These are phyloP conservation scores for Penicillium rolfsii DNA, from an alignment of 2,329 filamentous ascomycete genomes.

Conservation along the genomic window DNA sequence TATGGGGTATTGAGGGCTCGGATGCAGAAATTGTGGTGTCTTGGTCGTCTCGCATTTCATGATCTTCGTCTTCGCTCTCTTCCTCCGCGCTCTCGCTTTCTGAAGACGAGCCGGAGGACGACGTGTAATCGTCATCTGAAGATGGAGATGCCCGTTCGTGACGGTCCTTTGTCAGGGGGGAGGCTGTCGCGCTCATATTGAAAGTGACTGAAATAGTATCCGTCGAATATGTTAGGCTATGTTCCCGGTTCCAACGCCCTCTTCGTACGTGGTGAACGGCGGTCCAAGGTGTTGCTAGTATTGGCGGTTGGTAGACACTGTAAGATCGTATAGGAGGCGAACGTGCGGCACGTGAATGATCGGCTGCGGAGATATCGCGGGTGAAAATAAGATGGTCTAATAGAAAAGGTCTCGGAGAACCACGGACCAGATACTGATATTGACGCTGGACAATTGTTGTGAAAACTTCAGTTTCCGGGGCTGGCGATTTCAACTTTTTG, in stretches of 20 bases:
- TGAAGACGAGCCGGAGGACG: constrained; percentile 32
- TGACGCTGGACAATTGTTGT: not conserved
- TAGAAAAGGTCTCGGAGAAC: too few species aligned
- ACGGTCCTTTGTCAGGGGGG: constrained; percentile 5
- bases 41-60: constrained; percentile 21
- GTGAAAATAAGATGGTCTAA: not conserved
- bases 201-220: not conserved
- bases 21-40: not conserved
- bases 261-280: not conserved
- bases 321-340: not conserved
- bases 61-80: constrained; percentile 28
- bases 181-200: constrained; percentile 16
- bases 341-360: not conserved
- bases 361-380: not conserved
- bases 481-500: constrained; percentile 30
- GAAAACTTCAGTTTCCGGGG: constrained; percentile 18
- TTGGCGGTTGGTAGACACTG: not conserved
- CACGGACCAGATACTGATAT: not conserved
- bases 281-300: not conserved
- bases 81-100: constrained; percentile 32
- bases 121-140: constrained; percentile 27
- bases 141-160: constrained; percentile 6
- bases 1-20: constrained; percentile 30
- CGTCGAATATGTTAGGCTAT: not conserved
- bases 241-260: not conserved